These are phyloP conservation scores for Coix lacrymajobi DNA, from an alignment of 176 grass and related monocot species.

Conservation along the genomic window DNA sequence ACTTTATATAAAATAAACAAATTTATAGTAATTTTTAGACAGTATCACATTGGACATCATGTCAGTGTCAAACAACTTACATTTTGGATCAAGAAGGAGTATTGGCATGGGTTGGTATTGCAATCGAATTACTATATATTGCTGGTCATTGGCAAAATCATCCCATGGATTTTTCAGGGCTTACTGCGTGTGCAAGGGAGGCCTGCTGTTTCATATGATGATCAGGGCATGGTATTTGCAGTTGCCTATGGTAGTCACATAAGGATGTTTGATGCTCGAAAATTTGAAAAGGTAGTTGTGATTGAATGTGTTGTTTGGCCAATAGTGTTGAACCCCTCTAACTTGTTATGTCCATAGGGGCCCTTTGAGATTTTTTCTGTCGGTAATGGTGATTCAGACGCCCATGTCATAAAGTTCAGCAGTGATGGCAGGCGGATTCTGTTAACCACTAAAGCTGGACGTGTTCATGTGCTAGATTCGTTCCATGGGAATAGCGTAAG, in stretches of 20 bases:
- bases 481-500: slow-evolving; percentile 80
- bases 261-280: slow-evolving; percentile 84
- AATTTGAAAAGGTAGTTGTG: slow-evolving; percentile 76
- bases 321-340: slow-evolving; percentile 4
- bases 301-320: slow-evolving; percentile 3
- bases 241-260: slow-evolving; percentile 68
- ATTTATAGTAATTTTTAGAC: neutral
- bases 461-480: slow-evolving; percentile 90
- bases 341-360: slow-evolving; percentile 43
- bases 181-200: slow-evolving; percentile 83
- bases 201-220: slow-evolving; percentile 94
- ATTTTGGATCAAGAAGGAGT: neutral
- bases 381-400: slow-evolving; percentile 65
- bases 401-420: slow-evolving; percentile 92
- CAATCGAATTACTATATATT: neutral
- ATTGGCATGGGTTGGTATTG: neutral
- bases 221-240: slow-evolving; percentile 89
- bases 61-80: neutral
- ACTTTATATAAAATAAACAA: neutral
- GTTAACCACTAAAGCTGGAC: slow-evolving; percentile 80
- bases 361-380: slow-evolving; percentile 81
- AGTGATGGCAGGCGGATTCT: slow-evolving; percentile 80
- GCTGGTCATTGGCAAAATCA: slow-evolving; percentile 4
- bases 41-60: neutral
- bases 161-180: slow-evolving; percentile 48